Conservation (phyloP, 139 green algal genomes). For the Coelastrella sp. region DNA sequence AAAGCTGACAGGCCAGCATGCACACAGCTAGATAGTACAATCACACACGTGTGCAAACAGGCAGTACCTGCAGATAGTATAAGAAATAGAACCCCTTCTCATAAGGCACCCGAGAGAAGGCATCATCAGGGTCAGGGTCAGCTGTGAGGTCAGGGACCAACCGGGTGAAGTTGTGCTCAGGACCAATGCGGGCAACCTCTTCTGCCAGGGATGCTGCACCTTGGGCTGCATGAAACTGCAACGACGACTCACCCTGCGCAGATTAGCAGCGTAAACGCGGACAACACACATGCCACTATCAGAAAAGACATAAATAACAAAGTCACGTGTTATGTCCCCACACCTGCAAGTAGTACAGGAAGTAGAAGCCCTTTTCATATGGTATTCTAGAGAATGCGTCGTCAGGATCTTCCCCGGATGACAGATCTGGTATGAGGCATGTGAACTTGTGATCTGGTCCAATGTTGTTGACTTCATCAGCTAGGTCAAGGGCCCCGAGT, state of each 20-base stretch:
- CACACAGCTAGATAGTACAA: too few relatives aligned
- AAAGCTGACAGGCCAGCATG: too few relatives aligned
- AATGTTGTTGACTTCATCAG: constrained; percentile 53
- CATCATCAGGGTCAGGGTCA: constrained; percentile 91
- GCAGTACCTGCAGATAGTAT: constrained; percentile 86
- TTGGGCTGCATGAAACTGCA: constrained; percentile 66
- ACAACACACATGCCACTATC: too few relatives aligned
- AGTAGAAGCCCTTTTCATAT: constrained; percentile 93
- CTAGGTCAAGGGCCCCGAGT: constrained; percentile 54
- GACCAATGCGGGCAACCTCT: constrained; percentile 52
- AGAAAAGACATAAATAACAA: background rate
- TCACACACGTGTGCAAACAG: too few relatives aligned
- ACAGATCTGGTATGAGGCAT: constrained; percentile 63
- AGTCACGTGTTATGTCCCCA: too few relatives aligned
- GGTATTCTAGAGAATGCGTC: constrained; percentile 85
- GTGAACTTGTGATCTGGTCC: constrained; percentile 45
- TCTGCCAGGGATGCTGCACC: constrained; percentile 53
- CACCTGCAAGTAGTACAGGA: constrained; percentile 89
- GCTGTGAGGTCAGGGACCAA: constrained; percentile 63
- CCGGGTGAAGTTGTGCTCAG: constrained; percentile 43
- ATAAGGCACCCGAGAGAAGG: constrained; percentile 81
- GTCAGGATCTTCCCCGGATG: constrained; percentile 86
- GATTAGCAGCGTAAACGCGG: too few relatives aligned
- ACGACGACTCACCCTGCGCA: constrained; percentile 20
- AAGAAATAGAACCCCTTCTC: too few relatives aligned